Evolutionary conservation across 352 stramenopile species (phyloP).

Genomic region (Phytophthora kernoviae): DNA sequence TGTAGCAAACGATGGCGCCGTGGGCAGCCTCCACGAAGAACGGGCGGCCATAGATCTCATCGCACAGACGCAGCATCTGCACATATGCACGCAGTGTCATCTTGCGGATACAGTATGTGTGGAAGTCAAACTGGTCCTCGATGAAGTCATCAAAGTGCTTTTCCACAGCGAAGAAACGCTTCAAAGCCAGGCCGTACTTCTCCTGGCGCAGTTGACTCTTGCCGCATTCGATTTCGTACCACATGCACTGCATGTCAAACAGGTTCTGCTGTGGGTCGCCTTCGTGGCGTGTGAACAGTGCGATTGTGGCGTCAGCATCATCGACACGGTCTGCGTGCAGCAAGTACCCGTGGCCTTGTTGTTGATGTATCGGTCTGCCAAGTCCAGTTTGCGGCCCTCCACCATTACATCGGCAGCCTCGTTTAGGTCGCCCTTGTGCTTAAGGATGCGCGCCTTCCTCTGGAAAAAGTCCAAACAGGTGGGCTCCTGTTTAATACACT

Average conservation of each 20-base stretch:
- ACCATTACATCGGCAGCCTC: slow-evolving; percentile 93
- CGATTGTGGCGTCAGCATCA: slow-evolving; percentile 93
- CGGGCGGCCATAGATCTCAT: slow-evolving; percentile 89
- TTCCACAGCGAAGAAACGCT: slow-evolving; percentile 95
- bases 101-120: slow-evolving; percentile 98
- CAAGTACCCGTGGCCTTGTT: slow-evolving; percentile 98
- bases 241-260: slow-evolving; percentile 99
- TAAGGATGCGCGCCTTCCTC: slow-evolving; percentile 93
- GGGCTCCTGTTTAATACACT: slow-evolving; percentile 93
- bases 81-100: slow-evolving; percentile 97
- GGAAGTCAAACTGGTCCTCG: slow-evolving; percentile 99
- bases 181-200: slow-evolving; percentile 88
- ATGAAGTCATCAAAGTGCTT: slow-evolving; percentile 98
- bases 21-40: slow-evolving; percentile 90
- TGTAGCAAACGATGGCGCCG: slow-evolving; percentile 91
- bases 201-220: slow-evolving; percentile 62
- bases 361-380: slow-evolving; percentile 98
- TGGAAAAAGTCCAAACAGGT: slow-evolving; percentile 94
- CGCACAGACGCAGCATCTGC: slow-evolving; percentile 94
- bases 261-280: slow-evolving; percentile 97
- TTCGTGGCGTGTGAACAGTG: slow-evolving; percentile 96
- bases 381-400: slow-evolving; percentile 92
- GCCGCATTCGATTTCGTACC: slow-evolving; percentile 96
- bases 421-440: slow-evolving; percentile 92
- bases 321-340: slow-evolving; percentile 93